phyloP scores from a whole-genome alignment of 805 yeast species.

The Candida vaughaniae region DNA sequence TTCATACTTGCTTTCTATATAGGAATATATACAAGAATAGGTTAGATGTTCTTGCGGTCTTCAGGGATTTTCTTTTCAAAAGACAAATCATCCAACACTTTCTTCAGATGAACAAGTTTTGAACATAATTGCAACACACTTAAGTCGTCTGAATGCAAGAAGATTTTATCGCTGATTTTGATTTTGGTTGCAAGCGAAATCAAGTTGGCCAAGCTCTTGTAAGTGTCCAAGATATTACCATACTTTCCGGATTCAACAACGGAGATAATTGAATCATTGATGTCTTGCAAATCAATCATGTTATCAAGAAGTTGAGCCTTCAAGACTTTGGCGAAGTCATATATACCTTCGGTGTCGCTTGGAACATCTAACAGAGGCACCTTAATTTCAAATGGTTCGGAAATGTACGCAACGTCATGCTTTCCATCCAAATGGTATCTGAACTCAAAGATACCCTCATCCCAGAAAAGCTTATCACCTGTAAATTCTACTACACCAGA shows the following conservation, averaged over 20 bases:
- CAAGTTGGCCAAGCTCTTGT: constrained; percentile 24
- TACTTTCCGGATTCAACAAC: constrained; percentile 23
- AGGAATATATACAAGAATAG: constrained; percentile 1
- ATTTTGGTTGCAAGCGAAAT: constrained; percentile 36
- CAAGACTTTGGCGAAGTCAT: constrained; percentile 30
- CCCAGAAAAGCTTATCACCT: constrained; percentile 53
- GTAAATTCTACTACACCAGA: constrained; percentile 53
- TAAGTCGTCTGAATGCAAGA: constrained; percentile 26
- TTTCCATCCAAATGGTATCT: constrained; percentile 66
- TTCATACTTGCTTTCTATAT: constrained; percentile 31
- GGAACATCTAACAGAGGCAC: constrained; percentile 40
- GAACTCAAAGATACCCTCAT: constrained; percentile 70
- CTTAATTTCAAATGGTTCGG: constrained; percentile 64
- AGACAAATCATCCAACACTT: constrained; percentile 36
- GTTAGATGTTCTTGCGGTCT: constrained; percentile 1
- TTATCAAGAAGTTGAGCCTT: constrained; percentile 26
- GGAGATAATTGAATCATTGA: constrained; percentile 26
- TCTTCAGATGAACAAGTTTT: constrained; percentile 35
- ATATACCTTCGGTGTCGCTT: constrained; percentile 23
- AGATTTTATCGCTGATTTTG: constrained; percentile 36
- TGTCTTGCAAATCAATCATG: constrained; percentile 22
- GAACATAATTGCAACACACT: constrained; percentile 27
- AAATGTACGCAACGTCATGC: constrained; percentile 66
- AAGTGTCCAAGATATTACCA: constrained; percentile 28
- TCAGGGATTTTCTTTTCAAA: constrained; percentile 12